phyloP scores from a whole-genome alignment of 192 early-diverging fungal genomes.

The Spizellomyces sp. region DNA sequence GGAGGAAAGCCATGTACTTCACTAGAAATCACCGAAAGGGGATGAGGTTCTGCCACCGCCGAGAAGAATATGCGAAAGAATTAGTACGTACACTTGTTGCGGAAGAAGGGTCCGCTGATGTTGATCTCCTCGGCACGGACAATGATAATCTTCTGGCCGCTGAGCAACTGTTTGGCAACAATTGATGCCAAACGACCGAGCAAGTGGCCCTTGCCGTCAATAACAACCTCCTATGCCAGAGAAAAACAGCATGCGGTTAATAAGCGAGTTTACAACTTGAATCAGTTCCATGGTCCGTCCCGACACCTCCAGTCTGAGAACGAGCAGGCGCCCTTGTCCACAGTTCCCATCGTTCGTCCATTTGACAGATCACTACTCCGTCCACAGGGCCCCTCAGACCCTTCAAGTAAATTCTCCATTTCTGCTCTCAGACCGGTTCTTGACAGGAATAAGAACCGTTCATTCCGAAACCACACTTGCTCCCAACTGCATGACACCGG shows the following conservation, averaged over 20 bases:
- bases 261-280: neutral
- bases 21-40: slow-evolving; percentile 52
- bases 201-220: slow-evolving; percentile 99
- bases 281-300: neutral
- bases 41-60: slow-evolving; percentile 1
- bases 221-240: slow-evolving; percentile 82
- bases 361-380: neutral
- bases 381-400: neutral
- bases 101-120: slow-evolving; percentile 97
- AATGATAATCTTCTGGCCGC: slow-evolving; percentile 95
- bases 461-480: neutral
- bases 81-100: slow-evolving; percentile 89
- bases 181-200: slow-evolving; percentile 97
- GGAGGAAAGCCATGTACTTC: slow-evolving; percentile 94
- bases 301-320: neutral
- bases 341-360: neutral
- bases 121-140: slow-evolving; percentile 99
- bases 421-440: neutral
- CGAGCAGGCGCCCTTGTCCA: neutral
- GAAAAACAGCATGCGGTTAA: neutral
- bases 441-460: neutral
- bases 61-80: slow-evolving; percentile 17
- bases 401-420: neutral
- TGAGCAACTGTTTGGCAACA: slow-evolving; percentile 97
- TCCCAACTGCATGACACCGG: neutral